phyloP scores from a whole-genome alignment of 208 protist genomes.

The Leishmania tarentolae region DNA sequence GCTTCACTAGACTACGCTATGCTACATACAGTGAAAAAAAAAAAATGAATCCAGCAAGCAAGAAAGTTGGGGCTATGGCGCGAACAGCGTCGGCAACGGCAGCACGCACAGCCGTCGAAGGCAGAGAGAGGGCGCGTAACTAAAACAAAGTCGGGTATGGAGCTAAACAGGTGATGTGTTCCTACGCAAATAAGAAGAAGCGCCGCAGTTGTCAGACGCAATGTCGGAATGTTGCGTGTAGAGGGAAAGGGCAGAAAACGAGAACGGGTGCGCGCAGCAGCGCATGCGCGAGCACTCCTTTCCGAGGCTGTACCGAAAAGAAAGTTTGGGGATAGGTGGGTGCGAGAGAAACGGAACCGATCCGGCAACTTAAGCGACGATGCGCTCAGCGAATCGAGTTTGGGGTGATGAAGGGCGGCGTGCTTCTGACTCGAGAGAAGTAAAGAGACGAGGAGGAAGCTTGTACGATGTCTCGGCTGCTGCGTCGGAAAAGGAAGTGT shows the following conservation, averaged over 20 bases:
- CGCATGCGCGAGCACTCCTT: background rate
- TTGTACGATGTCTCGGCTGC: background rate
- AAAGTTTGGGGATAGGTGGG: background rate
- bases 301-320: background rate
- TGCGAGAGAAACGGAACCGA: background rate
- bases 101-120: background rate
- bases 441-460: background rate
- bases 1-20: background rate
- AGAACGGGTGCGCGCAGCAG: background rate
- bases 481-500: background rate
- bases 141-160: background rate
- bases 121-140: background rate
- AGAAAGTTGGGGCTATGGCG: background rate
- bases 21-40: constrained; percentile 3
- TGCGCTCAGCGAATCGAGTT: background rate
- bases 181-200: background rate
- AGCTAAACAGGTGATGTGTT: background rate
- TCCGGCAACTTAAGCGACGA: no score
- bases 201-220: background rate
- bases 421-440: background rate
- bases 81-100: background rate
- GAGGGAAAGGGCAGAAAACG: background rate
- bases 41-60: background rate
- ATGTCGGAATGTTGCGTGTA: background rate
- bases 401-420: background rate